Conservation (phyloP, 2,329 filamentous ascomycete genomes). For the Fusarium concolor region DNA sequence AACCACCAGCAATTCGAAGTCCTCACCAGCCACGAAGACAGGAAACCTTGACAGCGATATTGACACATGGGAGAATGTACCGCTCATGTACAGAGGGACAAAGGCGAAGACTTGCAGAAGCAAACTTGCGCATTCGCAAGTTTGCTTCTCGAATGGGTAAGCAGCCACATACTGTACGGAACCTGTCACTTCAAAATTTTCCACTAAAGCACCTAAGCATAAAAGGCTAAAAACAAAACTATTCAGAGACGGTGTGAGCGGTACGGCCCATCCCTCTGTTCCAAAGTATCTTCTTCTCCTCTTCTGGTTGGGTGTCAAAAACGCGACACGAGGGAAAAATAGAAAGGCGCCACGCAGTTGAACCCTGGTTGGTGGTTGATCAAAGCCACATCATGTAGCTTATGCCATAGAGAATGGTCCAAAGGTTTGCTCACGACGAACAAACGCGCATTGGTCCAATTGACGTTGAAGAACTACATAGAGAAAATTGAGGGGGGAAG, state of each 20-base stretch:
- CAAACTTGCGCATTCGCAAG: not conserved
- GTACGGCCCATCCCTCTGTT: slow-evolving; percentile 35
- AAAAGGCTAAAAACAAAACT: not conserved
- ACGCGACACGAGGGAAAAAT: no score
- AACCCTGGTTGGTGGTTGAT: not conserved
- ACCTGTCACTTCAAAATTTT: not conserved
- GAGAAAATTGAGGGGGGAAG: not conserved
- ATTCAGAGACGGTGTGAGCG: slow-evolving; percentile 24
- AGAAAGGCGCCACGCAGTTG: not conserved
- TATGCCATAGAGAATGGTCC: not conserved
- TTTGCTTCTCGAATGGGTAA: not conserved
- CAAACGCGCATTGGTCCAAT: slow-evolving; percentile 18
- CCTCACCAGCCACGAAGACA: not conserved
- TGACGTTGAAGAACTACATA: not conserved
- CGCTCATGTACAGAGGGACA: no score
- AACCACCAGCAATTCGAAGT: not conserved
- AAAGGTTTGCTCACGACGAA: not conserved
- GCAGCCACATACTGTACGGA: not conserved
- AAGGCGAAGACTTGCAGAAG: not conserved
- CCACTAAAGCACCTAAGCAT: not conserved
- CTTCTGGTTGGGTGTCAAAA: no score
- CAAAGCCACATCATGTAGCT: slow-evolving; percentile 16
- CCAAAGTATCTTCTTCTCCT: not conserved
- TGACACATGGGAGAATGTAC: no score
- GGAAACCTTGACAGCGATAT: not conserved